Conservation (phyloP, 345 rosid species). For the Cardamine occulta region DNA sequence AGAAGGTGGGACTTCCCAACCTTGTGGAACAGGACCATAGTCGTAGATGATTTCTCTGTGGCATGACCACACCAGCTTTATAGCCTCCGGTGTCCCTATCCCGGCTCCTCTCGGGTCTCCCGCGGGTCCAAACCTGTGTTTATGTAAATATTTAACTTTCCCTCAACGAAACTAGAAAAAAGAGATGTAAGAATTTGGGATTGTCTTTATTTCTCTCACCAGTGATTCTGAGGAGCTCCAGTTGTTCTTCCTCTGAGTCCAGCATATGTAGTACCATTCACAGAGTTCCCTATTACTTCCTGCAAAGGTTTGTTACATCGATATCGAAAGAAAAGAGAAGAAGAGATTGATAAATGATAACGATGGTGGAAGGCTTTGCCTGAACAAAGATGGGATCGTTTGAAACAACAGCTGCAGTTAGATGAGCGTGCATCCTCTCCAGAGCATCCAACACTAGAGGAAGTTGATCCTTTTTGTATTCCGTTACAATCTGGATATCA, state of each 20-base stretch:
- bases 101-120: constrained; percentile 99
- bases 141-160: not conserved
- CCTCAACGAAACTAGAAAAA: not conserved
- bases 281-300: constrained; percentile 90
- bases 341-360: not conserved
- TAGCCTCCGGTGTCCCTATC: constrained; percentile 96
- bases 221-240: constrained; percentile 99
- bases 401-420: constrained; percentile 96
- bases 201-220: constrained; percentile 48
- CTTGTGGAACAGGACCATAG: constrained; percentile 71
- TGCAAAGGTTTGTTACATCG: constrained; percentile 43
- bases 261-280: constrained; percentile 95
- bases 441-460: constrained; percentile 79
- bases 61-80: constrained; percentile 97
- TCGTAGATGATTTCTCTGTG: constrained; percentile 95
- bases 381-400: constrained; percentile 86
- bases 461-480: constrained; percentile 80
- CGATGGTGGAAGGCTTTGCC: constrained; percentile 49
- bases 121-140: constrained; percentile 91
- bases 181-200: not conserved
- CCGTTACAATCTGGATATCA: constrained; percentile 70
- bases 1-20: constrained; percentile 81
- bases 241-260: constrained; percentile 97
- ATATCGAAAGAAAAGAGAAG: not conserved
- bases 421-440: constrained; percentile 94